Percentiles rank a stretch among this genome's conserved stretches.
phyloP scores from a whole-genome alignment of 2,329 filamentous ascomycete species.

The Fusarium incarnatum region DNA sequence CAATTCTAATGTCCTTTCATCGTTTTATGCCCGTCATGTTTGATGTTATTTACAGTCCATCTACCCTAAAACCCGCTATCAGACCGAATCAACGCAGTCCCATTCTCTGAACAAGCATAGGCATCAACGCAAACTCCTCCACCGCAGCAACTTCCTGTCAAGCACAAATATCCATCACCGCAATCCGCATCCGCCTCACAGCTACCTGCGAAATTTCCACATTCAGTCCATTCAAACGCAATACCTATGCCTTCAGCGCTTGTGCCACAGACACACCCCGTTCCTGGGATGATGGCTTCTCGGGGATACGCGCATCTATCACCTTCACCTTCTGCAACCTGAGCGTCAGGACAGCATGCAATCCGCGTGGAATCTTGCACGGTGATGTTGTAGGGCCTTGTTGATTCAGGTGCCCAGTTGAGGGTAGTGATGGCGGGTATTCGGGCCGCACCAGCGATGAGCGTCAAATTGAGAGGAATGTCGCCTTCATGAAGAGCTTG shows the following conservation, averaged over 20 bases:
- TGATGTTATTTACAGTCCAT: background rate
- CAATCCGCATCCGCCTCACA: slow-evolving; percentile 46
- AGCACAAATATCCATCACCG: slow-evolving; percentile 45
- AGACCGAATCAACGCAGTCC: slow-evolving; percentile 46
- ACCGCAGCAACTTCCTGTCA: slow-evolving; percentile 53
- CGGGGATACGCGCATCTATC: slow-evolving; percentile 49
- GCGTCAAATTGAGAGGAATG: slow-evolving; percentile 50
- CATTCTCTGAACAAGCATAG: slow-evolving; percentile 52
- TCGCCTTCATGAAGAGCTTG: slow-evolving; percentile 49
- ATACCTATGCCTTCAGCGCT: slow-evolving; percentile 43
- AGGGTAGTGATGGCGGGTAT: slow-evolving; percentile 48
- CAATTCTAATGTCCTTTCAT: too few relatives aligned
- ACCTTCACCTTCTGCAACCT: slow-evolving; percentile 37
- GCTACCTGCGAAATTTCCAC: slow-evolving; percentile 49
- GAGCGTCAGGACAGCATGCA: slow-evolving; percentile 51
- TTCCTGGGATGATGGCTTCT: slow-evolving; percentile 47
- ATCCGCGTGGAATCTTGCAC: slow-evolving; percentile 50
- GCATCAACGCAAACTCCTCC: slow-evolving; percentile 53
- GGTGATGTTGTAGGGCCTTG: slow-evolving; percentile 48
- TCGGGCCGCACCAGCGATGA: slow-evolving; percentile 48
- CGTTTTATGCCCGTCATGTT: background rate
- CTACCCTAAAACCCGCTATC: slow-evolving; percentile 38
- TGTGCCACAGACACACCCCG: slow-evolving; percentile 52
- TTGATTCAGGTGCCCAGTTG: slow-evolving; percentile 46
- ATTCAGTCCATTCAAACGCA: slow-evolving; percentile 52